Evolutionary conservation across 257 asterid species (phyloP), one percentile per base, ranked within the genome.

Genomic region (Gynochthodes officinalis): DNA sequence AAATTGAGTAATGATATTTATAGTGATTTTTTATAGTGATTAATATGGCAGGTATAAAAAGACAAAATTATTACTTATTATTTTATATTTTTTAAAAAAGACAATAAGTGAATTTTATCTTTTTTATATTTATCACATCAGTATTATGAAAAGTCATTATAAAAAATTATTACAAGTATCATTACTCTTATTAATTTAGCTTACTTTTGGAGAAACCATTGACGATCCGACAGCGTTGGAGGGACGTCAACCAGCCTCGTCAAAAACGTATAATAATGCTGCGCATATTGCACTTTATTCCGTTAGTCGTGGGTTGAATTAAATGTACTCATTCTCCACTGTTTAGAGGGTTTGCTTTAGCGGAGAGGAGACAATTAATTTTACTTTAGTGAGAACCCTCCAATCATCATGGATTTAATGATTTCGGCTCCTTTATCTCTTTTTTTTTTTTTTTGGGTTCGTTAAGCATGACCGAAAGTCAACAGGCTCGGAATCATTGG

Each of bases 391-490:
- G 54, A 27, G 52, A 42, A 54, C 28, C 42, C 18, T 53, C 66
- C 18, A 48, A 49, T 74, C 60, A 74, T 66, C 28, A 74, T 66
- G 14, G 72, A 25, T 44, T 43, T 55, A 67, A 54, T 65, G 66
- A 55, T 48, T n/a, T 65, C 54, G 11, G 27, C 49, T 28, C 16
- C 58, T 57, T 57, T 71, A 27, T 27, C 19, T 40, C 40, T 70
- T 46, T 13, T 49, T 64, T 64, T 37, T 18, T 21, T 7, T 64
- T 40, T 18, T 5, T 30, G 23, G 52, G 27, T 27, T 54, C 19
- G 66, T 65, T 74, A 68, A 54, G 77, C 67, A 53, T 65, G 58
- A 10, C 65, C 27, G 53, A 28, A 74, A 73, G 72, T 64, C 72
- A 74, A 74, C 77, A 64, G 23, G 53, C 48, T 63, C 15, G 18